phyloP scores from a whole-genome alignment of 345 rosid species.

The Sapria himalayana region DNA sequence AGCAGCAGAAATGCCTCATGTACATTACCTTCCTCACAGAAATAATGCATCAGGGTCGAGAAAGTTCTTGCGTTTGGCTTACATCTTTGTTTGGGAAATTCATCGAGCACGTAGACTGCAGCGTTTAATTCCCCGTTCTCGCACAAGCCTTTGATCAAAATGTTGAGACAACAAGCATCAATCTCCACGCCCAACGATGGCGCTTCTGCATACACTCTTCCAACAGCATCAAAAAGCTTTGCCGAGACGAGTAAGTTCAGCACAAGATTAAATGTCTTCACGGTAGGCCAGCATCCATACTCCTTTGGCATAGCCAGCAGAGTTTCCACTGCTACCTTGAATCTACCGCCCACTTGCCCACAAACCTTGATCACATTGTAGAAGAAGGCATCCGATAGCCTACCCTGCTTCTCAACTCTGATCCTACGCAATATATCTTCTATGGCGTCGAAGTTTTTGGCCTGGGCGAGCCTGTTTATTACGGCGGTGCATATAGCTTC shows the following conservation, averaged over 20 bases:
- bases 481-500: constrained; percentile 40
- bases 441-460: constrained; percentile 45
- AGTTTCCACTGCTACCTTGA: constrained; percentile 37
- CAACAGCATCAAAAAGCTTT: constrained; percentile 41
- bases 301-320: constrained; percentile 41
- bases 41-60: constrained; percentile 49
- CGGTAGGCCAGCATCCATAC: constrained; percentile 49
- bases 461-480: constrained; percentile 33
- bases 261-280: constrained; percentile 50
- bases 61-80: constrained; percentile 55
- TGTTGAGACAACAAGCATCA: constrained; percentile 69
- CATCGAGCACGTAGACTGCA: constrained; percentile 69
- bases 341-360: constrained; percentile 45
- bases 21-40: constrained; percentile 37
- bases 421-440: constrained; percentile 30
- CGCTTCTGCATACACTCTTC: constrained; percentile 35
- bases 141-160: constrained; percentile 56
- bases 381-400: constrained; percentile 57
- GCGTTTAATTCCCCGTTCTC: constrained; percentile 42
- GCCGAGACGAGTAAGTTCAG: constrained; percentile 49
- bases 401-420: constrained; percentile 21
- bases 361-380: constrained; percentile 45
- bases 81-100: constrained; percentile 67
- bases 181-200: constrained; percentile 51
- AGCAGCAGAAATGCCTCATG: constrained; percentile 41